Base-by-base conservation (phyloP, 208 protist species). In the Leishmania gerbilli region DNA sequence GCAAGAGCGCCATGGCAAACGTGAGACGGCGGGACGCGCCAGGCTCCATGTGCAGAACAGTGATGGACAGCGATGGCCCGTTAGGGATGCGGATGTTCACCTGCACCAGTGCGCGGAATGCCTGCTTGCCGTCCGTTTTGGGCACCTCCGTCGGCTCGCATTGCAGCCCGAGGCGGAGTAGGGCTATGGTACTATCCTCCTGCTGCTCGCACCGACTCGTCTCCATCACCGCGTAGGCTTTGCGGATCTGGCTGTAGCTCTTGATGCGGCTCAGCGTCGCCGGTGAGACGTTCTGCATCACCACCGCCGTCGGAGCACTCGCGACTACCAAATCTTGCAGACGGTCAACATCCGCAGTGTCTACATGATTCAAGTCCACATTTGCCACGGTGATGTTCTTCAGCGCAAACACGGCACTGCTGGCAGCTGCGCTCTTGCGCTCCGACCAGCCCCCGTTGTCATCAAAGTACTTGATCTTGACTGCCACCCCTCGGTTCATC, bases 391-490 rank as follows among this genome's bases (percentile, higher is more conserved):
- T 90, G 65, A 94, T 82, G 51, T 72, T 84, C 82, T 93, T 92
- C 9, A 82, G 47, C 24, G 84, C 31, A 80, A 84, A 80, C 24
- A 85, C 47, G 45, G 69, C 62, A 77, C 58, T 74, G 58, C 58
- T 78, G 49, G 82, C 71, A 51, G 82, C 82, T 1, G 71, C 62
- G 68, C 82, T 76, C 40, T 89, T 87, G 19, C 86, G 85, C 17
- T 97, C 91, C 40, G 82, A 89, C 92, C 93, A 97, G 45, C 87
- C 89, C 0, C 80, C 74, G 37, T 83, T 88, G 47, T 95, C 93
- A 51, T 95, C 93, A 67, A 85, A 95, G 79, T 95, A 91, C 79
- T 93, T 92, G 24, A 97, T 76, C 85, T 92, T 94, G 1, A 90
- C 84, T 74, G 81, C 58, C 8, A 81, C 71, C 19, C 78, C 81